Conservation (phyloP, 345 rosid genomes). For the Rubroshorea leprosula region DNA sequence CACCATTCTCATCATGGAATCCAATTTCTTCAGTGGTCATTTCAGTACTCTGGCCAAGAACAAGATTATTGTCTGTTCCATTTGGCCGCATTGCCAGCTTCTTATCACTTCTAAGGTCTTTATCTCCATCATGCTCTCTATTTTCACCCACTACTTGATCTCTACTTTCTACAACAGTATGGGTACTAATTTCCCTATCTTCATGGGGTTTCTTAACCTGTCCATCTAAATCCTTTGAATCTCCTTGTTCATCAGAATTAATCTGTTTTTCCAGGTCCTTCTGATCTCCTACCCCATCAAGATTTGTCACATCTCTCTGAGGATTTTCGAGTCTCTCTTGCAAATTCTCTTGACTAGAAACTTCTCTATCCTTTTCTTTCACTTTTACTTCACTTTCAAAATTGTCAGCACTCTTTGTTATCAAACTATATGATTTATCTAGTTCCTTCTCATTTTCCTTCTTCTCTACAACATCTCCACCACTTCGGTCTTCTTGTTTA, state of each 20-base stretch:
- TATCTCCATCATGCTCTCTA: neutral
- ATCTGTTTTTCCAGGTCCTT: neutral
- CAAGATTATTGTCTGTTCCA: neutral
- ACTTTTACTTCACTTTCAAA: neutral
- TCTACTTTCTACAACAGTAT: neutral
- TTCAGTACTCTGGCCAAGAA: neutral
- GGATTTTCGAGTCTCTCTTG: neutral
- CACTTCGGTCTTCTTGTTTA: neutral
- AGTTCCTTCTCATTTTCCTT: slow-evolving; percentile 2
- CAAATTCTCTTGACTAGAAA: neutral
- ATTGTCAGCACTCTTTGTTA: neutral
- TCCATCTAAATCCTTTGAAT: neutral
- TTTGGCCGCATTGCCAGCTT: neutral
- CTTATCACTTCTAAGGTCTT: neutral
- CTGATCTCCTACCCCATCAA: neutral
- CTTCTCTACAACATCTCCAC: neutral
- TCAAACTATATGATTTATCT: neutral
- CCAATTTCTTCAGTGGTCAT: neutral
- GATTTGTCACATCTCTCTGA: neutral
- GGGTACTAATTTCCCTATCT: neutral
- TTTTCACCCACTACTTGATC: neutral
- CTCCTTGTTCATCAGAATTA: neutral
- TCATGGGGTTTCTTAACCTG: neutral
- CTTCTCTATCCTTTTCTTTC: neutral
- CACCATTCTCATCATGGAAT: slow-evolving; percentile 4